Conservation (phyloP, 257 asterid species). For the Voacanga thouarsii region DNA sequence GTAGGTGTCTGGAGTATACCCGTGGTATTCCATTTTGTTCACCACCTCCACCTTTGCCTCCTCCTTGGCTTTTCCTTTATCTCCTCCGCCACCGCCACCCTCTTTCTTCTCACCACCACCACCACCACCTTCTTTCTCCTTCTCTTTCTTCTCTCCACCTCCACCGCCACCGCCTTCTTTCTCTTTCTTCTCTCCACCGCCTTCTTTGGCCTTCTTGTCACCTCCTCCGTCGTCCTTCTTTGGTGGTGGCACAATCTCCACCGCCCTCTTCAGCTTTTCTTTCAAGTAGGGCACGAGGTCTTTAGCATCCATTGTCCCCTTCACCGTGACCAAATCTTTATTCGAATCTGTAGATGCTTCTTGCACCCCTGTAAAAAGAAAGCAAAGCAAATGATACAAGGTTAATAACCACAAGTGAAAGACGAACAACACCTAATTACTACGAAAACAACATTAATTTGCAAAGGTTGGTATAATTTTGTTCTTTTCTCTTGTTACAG, state of each 20-base stretch:
- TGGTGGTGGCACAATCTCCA: conserved; percentile 67
- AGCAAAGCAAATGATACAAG: not conserved
- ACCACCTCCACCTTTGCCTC: conserved; percentile 47
- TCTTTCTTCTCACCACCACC: no score
- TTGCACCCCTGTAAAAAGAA: conserved; percentile 49
- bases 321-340: conserved; percentile 69
- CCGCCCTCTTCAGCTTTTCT: conserved; percentile 51
- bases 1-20: conserved; percentile 40
- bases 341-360: conserved; percentile 44
- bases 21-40: conserved; percentile 50
- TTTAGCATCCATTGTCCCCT: conserved; percentile 72
- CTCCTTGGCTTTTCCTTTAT: conserved; percentile 27
- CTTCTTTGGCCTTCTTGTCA: conserved; percentile 35
- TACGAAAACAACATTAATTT: not conserved
- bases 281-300: conserved; percentile 57
- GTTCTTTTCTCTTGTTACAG: not conserved
- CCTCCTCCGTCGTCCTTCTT: conserved; percentile 53
- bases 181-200: conserved; percentile 36
- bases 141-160: conserved; percentile 16
- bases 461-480: not conserved
- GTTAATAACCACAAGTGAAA: not conserved
- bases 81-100: conserved; percentile 33
- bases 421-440: not conserved
- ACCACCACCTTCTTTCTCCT: conserved; percentile 20
- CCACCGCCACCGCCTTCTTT: not conserved